Conservation (phyloP, 78 protist genomes). For the Speleostelium caveatum region DNA sequence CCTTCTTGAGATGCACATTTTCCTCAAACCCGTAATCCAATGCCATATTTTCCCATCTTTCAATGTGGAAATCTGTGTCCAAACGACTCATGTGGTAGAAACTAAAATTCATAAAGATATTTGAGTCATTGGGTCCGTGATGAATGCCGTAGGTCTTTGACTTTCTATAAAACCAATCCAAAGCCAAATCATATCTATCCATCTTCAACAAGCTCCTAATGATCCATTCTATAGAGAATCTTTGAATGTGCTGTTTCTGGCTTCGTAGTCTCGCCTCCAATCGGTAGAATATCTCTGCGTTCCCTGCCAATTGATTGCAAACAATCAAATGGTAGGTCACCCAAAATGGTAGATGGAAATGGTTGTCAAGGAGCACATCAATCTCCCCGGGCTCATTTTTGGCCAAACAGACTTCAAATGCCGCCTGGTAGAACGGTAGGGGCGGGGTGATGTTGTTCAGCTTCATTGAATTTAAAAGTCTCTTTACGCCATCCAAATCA, state of each 20-base stretch:
- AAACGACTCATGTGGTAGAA: neutral
- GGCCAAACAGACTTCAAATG: too few species aligned
- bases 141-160: neutral
- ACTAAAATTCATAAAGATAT: neutral
- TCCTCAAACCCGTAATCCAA: neutral
- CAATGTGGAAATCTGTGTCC: neutral
- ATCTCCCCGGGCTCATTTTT: too few species aligned
- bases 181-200: neutral
- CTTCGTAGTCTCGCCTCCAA: neutral
- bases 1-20: neutral
- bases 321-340: neutral
- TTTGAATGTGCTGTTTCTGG: neutral
- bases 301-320: neutral
- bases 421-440: too few species aligned
- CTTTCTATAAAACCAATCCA: neutral
- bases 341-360: neutral
- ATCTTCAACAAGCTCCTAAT: neutral
- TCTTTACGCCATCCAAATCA: too few species aligned
- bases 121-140: neutral
- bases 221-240: neutral
- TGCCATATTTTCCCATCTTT: neutral
- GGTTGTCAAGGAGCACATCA: too few species aligned
- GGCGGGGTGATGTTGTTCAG: too few species aligned
- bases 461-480: too few species aligned
- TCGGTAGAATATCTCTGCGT: neutral